Evolutionary conservation across 2,329 filamentous ascomycete species (phyloP).

Genomic region (Lojkania enalia): DNA sequence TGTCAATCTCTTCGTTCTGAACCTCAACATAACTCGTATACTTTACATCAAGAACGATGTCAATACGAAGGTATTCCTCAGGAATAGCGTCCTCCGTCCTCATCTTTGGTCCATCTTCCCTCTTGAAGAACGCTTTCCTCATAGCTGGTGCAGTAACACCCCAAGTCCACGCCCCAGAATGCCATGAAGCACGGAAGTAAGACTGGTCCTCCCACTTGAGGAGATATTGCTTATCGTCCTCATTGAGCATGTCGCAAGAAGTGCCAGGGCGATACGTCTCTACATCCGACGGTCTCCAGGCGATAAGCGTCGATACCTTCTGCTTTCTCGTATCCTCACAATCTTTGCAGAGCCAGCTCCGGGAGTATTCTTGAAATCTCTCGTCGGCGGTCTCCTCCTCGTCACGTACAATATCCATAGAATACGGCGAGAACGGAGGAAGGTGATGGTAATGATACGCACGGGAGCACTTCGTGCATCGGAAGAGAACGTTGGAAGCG

Average conservation of each 20-base stretch:
- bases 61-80: slow-evolving; percentile 80
- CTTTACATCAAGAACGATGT: slow-evolving; percentile 84
- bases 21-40: slow-evolving; percentile 64
- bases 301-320: slow-evolving; percentile 78
- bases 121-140: slow-evolving; percentile 76
- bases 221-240: slow-evolving; percentile 88
- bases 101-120: slow-evolving; percentile 69
- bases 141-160: slow-evolving; percentile 66
- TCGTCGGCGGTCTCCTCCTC: slow-evolving; percentile 59
- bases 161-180: slow-evolving; percentile 86
- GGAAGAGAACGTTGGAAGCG: slow-evolving; percentile 74
- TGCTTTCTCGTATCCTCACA: slow-evolving; percentile 63
- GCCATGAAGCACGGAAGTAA: slow-evolving; percentile 83
- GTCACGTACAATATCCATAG: slow-evolving; percentile 50
- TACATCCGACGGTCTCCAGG: slow-evolving; percentile 76
- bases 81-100: slow-evolving; percentile 78
- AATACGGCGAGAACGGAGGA: slow-evolving; percentile 54
- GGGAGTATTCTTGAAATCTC: slow-evolving; percentile 72
- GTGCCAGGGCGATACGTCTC: slow-evolving; percentile 59
- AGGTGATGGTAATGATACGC: slow-evolving; percentile 86
- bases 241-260: slow-evolving; percentile 60
- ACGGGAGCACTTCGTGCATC: slow-evolving; percentile 75
- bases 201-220: slow-evolving; percentile 84
- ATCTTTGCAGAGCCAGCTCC: slow-evolving; percentile 78
- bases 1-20: slow-evolving; percentile 68